phyloP scores from a whole-genome alignment of 108 stramenopile genomes.

The Cyclotella sp. region DNA sequence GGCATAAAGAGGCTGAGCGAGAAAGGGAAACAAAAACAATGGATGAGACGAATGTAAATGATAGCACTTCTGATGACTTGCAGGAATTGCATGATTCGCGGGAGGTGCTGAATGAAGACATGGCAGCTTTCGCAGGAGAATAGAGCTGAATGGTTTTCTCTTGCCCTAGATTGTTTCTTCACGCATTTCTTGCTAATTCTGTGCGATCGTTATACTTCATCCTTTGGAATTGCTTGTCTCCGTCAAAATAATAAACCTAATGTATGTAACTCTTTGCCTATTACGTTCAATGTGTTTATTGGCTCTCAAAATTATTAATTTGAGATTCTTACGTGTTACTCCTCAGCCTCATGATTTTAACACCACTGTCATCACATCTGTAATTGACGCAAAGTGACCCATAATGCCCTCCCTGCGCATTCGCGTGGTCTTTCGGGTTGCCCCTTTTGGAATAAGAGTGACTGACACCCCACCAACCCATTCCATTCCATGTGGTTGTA shows the following conservation, averaged over 20 bases:
- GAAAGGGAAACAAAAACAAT: neutral
- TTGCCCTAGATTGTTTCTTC: neutral
- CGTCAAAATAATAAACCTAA: too few relatives aligned
- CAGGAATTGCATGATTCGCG: neutral
- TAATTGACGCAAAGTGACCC: conserved; percentile 48
- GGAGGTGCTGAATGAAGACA: neutral
- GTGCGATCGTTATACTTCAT: neutral
- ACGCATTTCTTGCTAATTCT: neutral
- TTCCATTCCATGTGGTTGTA: conserved; percentile 44
- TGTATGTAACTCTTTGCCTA: too few relatives aligned
- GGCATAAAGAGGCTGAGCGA: conserved; percentile 21
- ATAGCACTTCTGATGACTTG: neutral
- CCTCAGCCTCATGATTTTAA: conserved; percentile 46
- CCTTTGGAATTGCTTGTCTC: too few relatives aligned
- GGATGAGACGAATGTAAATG: neutral
- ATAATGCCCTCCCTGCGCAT: conserved; percentile 14
- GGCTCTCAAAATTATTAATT: neutral
- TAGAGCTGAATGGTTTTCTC: neutral
- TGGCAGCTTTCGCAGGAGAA: neutral
- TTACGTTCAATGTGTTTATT: too few relatives aligned
- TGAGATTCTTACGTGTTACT: conserved; percentile 6
- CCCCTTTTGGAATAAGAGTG: neutral
- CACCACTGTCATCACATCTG: conserved; percentile 47
- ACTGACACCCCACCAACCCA: conserved; percentile 50
- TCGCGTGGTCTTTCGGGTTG: neutral